A percentile compares a stretch with the other conserved stretches of the same genome.
phyloP scores from a whole-genome alignment of 345 rosid genomes.

The Arabis hirsuta region DNA sequence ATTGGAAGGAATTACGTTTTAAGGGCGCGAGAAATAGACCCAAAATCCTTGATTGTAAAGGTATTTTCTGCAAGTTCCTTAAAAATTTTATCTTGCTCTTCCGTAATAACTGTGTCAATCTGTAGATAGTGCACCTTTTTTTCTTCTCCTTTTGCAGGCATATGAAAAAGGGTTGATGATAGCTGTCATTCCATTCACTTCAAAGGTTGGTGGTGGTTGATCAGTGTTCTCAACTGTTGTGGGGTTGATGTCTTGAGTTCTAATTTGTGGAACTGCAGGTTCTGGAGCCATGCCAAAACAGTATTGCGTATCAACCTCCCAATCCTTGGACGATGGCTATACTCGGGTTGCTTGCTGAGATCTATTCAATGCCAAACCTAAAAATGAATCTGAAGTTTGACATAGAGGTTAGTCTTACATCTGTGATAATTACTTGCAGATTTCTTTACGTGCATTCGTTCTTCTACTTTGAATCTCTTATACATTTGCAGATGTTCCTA shows the following conservation, averaged over 20 bases:
- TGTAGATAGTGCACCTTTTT: slow-evolving; percentile 16
- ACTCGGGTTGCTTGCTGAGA: slow-evolving; percentile 90
- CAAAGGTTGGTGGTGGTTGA: slow-evolving; percentile 63
- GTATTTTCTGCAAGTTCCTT: slow-evolving; percentile 43
- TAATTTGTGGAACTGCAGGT: slow-evolving; percentile 51
- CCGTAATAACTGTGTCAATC: slow-evolving; percentile 3
- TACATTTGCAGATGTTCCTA: not conserved
- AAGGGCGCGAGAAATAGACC: slow-evolving; percentile 96
- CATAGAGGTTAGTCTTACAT: too few relatives aligned
- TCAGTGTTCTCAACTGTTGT: slow-evolving; percentile 23
- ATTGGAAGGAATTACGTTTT: slow-evolving; percentile 94
- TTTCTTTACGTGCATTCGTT: too few relatives aligned
- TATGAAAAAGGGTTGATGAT: slow-evolving; percentile 99
- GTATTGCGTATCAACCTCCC: slow-evolving; percentile 96
- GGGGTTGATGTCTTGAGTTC: slow-evolving; percentile 12
- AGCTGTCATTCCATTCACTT: slow-evolving; percentile 98
- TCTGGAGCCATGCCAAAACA: slow-evolving; percentile 93
- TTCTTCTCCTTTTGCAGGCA: slow-evolving; percentile 57
- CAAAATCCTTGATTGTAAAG: slow-evolving; percentile 96
- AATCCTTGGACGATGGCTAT: slow-evolving; percentile 99
- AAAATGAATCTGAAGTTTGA: too few relatives aligned
- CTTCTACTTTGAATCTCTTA: too few relatives aligned
- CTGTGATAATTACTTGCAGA: too few relatives aligned
- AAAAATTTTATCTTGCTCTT: not conserved
- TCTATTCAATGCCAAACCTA: slow-evolving; percentile 89